phyloP scores from a whole-genome alignment of 2,329 filamentous ascomycete species.

The Paecilomyces fulvus region DNA sequence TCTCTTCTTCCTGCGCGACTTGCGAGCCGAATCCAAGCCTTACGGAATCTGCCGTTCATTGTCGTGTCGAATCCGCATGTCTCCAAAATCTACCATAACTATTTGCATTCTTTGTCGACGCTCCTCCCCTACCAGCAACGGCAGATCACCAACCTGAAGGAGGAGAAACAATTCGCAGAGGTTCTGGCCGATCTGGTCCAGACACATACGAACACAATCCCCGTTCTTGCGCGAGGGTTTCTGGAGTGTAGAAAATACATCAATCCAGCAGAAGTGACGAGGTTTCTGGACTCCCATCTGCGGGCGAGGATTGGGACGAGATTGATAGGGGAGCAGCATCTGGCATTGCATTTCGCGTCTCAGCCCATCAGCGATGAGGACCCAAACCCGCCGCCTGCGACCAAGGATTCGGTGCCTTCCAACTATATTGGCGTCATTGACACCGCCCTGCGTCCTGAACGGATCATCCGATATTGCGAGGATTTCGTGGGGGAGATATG shows the following conservation, averaged over 20 bases:
- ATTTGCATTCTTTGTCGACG: conserved; percentile 84
- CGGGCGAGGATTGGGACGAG: conserved; percentile 89
- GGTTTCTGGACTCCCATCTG: conserved; percentile 87
- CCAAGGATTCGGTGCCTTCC: conserved; percentile 21
- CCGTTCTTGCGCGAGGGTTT: conserved; percentile 83
- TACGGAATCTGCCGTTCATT: conserved; percentile 92
- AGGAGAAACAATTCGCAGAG: conserved; percentile 85
- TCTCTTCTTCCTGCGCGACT: conserved; percentile 85
- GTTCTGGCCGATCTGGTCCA: conserved; percentile 92
- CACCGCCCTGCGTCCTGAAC: conserved; percentile 72
- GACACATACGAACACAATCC: conserved; percentile 91
- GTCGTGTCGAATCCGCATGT: conserved; percentile 98
- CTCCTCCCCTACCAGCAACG: conserved; percentile 74
- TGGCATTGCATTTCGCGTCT: conserved; percentile 71
- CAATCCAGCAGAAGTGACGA: conserved; percentile 69
- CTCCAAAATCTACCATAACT: conserved; percentile 90
- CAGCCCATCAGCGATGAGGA: conserved; percentile 60
- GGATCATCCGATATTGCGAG: conserved; percentile 75
- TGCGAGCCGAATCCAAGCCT: conserved; percentile 84
- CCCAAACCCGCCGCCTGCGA: conserved; percentile 23
- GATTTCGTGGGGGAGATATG: conserved; percentile 92
- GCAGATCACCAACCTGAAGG: conserved; percentile 66
- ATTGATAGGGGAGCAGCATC: conserved; percentile 91
- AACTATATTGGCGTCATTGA: conserved; percentile 94
- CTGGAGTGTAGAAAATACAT: conserved; percentile 91